These are phyloP conservation scores for Atkinsonella texensis DNA, from an alignment of 2,329 filamentous ascomycete species.

Conservation along the genomic window DNA sequence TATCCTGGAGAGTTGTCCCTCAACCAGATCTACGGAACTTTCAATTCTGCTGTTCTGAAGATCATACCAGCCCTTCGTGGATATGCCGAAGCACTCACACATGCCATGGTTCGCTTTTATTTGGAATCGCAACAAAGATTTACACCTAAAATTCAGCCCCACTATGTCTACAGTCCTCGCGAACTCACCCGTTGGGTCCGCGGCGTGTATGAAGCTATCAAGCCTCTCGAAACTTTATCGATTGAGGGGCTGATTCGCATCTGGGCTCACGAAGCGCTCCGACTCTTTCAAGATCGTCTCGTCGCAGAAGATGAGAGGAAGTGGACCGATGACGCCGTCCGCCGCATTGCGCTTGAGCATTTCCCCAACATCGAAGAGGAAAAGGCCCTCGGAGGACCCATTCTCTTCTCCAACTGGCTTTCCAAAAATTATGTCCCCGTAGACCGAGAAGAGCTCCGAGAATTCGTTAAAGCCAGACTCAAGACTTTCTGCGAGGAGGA, in stretches of 20 bases:
- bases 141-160: slow-evolving; percentile 91
- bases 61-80: slow-evolving; percentile 91
- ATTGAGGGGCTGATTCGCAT: slow-evolving; percentile 90
- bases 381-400: slow-evolving; percentile 80
- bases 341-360: slow-evolving; percentile 73
- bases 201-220: slow-evolving; percentile 92
- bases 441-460: slow-evolving; percentile 84
- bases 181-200: slow-evolving; percentile 96
- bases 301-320: slow-evolving; percentile 87
- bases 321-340: slow-evolving; percentile 87
- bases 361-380: slow-evolving; percentile 94
- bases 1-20: slow-evolving; percentile 94
- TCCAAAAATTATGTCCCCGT: slow-evolving; percentile 98
- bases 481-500: slow-evolving; percentile 99
- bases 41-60: slow-evolving; percentile 93
- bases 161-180: slow-evolving; percentile 98
- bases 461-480: slow-evolving; percentile 93
- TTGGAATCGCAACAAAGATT: slow-evolving; percentile 89
- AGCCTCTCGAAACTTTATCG: slow-evolving; percentile 75
- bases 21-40: slow-evolving; percentile 95
- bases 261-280: slow-evolving; percentile 94
- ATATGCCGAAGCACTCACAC: slow-evolving; percentile 86
- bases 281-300: slow-evolving; percentile 93
- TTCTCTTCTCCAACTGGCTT: slow-evolving; percentile 98
- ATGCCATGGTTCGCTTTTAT: slow-evolving; percentile 96